Evolutionary conservation across 179 eudicot genomes (phyloP).

Genomic region (Silene vulgaris): DNA sequence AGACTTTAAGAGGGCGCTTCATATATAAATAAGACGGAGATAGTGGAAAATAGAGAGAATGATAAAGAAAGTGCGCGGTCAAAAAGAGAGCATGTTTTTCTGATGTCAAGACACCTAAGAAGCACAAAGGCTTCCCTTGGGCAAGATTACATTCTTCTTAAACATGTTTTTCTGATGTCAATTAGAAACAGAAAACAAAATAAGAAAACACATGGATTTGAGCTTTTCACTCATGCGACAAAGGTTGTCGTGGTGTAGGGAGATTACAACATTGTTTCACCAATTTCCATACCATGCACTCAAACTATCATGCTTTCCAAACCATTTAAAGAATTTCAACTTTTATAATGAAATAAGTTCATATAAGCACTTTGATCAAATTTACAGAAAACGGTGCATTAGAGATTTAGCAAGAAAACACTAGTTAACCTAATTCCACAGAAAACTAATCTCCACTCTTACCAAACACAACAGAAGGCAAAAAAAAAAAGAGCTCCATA

Average conservation of each 20-base stretch:
- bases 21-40: too few species aligned
- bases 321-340: not conserved
- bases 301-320: not conserved
- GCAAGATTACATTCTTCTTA: too few species aligned
- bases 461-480: not conserved
- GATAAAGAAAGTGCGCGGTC: too few species aligned
- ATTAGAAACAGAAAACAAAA: not conserved
- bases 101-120: too few species aligned
- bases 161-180: not conserved
- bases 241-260: not conserved
- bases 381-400: not conserved
- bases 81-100: too few species aligned
- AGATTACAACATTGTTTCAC: not conserved
- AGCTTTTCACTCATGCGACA: not conserved
- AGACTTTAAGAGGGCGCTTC: too few species aligned
- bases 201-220: not conserved
- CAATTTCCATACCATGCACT: not conserved
- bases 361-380: not conserved
- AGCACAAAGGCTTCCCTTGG: too few species aligned
- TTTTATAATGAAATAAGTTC: not conserved
- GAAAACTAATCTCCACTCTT: too few species aligned
- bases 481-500: not conserved
- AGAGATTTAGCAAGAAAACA: not conserved
- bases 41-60: too few species aligned
- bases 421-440: too few species aligned